Evolutionary conservation across 371 early-diverging fungal species (phyloP), one percentile per base, ranked within the genome.

Genomic region (Choanephora cucurbitarum): DNA sequence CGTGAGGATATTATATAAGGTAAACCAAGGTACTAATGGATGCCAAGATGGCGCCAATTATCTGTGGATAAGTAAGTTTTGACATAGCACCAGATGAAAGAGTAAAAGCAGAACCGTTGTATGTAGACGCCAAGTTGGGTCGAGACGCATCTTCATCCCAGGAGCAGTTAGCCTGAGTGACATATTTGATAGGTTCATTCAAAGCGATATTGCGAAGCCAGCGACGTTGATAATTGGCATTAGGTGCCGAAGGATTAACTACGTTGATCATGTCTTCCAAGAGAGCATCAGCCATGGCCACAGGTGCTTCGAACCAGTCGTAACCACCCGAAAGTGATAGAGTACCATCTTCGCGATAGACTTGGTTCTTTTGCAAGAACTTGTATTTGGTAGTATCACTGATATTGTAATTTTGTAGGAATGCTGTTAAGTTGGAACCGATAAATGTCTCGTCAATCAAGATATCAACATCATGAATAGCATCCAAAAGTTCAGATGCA

Each of bases 161-260:
- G 22, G 84, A 73, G 63, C 89, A 89, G 65, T 85, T 72, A 13
- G 56, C 51, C n/a, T 76, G 63, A 5, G 64, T 62, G 51, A 69
- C 60, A 15, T 75, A 58, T 32, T 70, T 69, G 57, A 79, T 81
- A 8, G 80, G 13, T 55, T 86, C 87, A 19, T 53, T 39, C 46
- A 69, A 67, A 17, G 80, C 87, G 54, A 88, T 67, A 57, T 90
- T 87, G 52, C 91, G 86, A 66, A 90, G 71, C 89, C 91, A 87
- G 44, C 58, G 49, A 51, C 81, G 74, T 39, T 72, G 51, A 60
- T 80, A 87, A 8, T 58, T 68, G 37, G 58, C 55, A 44, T 70
- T 58, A 42, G 84, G 81, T 14, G 85, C 83, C 5, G 64, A 62
- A 19, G 87, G 86, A 57, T 87, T 84, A 17, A 80, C 72, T 1